Conservation (phyloP, 345 rosid genomes). For the Populus pruinosa region DNA sequence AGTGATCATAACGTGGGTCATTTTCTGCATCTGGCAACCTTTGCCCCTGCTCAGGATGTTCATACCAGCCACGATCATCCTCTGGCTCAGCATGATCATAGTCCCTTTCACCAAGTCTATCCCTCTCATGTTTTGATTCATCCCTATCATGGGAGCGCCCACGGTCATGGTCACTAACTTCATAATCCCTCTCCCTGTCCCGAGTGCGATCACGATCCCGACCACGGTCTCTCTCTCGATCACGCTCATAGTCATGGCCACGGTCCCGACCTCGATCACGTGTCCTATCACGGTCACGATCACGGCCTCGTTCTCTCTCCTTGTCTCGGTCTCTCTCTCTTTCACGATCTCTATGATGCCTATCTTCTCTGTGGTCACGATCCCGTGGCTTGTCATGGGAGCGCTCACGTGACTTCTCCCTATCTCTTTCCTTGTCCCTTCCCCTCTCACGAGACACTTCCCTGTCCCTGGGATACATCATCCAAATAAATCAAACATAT, state of each 20-base stretch:
- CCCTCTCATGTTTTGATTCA: slow-evolving; percentile 60
- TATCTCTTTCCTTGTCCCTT: slow-evolving; percentile 68
- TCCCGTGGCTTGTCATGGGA: slow-evolving; percentile 79
- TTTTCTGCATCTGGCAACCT: slow-evolving; percentile 44
- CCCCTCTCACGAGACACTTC: slow-evolving; percentile 83
- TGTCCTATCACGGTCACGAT: slow-evolving; percentile 43
- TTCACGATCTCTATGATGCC: slow-evolving; percentile 78
- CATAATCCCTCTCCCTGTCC: slow-evolving; percentile 29
- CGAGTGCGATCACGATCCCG: slow-evolving; percentile 35
- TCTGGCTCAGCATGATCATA: slow-evolving; percentile 52
- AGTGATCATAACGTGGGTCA: slow-evolving; percentile 47
- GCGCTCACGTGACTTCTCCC: slow-evolving; percentile 68
- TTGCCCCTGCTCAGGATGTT: slow-evolving; percentile 50
- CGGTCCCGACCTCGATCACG: slow-evolving; percentile 19
- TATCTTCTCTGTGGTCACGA: slow-evolving; percentile 76
- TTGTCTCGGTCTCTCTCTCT: slow-evolving; percentile 55
- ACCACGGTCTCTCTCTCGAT: slow-evolving; percentile 52
- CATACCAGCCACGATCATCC: slow-evolving; percentile 53
- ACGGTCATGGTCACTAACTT: slow-evolving; percentile 33
- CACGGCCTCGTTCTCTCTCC: slow-evolving; percentile 58
- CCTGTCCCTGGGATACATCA: slow-evolving; percentile 30
- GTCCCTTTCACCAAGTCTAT: slow-evolving; percentile 52
- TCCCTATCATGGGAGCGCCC: slow-evolving; percentile 66
- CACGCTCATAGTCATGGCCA: slow-evolving; percentile 49
- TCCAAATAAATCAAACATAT: slow-evolving; percentile 9